A percentile compares a stretch with the other conserved stretches of the same genome.
Evolutionary conservation across 2,329 filamentous ascomycete genomes (phyloP).

Genomic region (Tolypocladium cylindrosporum): DNA sequence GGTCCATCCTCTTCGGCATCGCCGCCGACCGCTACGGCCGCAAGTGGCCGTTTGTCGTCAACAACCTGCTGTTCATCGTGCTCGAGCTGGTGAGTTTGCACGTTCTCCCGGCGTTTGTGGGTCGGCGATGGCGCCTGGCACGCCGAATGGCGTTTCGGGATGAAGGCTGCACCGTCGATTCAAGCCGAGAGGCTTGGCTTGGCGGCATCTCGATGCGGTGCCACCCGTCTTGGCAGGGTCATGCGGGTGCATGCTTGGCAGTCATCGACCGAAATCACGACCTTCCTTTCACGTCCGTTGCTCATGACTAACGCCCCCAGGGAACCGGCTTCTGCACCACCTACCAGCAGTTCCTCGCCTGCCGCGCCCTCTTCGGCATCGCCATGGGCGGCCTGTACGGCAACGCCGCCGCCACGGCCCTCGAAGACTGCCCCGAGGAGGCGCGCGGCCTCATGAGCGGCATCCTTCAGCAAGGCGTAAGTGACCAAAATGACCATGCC

Average conservation of each 20-base stretch:
- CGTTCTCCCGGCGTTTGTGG: neutral
- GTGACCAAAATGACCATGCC: constrained; percentile 3
- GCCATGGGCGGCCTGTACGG: constrained; percentile 78
- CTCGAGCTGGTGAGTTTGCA: constrained; percentile 53
- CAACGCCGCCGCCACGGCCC: constrained; percentile 67
- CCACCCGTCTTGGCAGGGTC: constrained; percentile 7
- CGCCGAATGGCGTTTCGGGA: neutral
- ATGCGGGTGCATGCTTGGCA: neutral
- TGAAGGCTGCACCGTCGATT: too few species aligned
- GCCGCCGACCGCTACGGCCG: constrained; percentile 46
- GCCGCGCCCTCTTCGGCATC: constrained; percentile 65
- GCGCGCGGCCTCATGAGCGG: constrained; percentile 66
- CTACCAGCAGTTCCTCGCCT: constrained; percentile 63
- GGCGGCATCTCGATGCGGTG: neutral
- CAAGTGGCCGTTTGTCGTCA: constrained; percentile 66
- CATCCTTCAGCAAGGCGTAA: constrained; percentile 60
- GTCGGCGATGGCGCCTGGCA: neutral
- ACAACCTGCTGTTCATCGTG: constrained; percentile 62
- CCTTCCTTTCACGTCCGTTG: too few species aligned
- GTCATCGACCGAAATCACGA: too few species aligned
- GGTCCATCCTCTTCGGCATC: constrained; percentile 43
- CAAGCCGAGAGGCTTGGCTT: neutral
- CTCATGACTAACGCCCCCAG: constrained; percentile 14
- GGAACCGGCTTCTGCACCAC: constrained; percentile 60
- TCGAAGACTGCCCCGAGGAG: constrained; percentile 62